phyloP scores from a whole-genome alignment of 2,329 filamentous ascomycete genomes.

The Sarocladium brachiariae region DNA sequence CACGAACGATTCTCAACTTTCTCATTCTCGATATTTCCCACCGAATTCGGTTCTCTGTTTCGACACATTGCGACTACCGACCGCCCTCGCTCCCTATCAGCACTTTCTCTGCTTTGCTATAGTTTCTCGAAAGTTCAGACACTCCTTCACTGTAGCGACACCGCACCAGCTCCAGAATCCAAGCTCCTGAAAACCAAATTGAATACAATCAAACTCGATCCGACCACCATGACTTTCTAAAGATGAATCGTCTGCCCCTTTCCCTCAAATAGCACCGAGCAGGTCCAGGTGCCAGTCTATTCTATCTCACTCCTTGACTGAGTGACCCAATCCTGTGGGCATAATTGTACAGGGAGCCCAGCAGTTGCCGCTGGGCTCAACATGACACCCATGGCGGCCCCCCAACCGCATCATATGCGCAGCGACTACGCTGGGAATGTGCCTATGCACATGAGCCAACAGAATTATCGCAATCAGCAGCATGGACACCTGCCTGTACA shows the following conservation, averaged over 20 bases:
- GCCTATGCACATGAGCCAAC: neutral
- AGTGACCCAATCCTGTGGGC: neutral
- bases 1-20: neutral
- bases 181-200: neutral
- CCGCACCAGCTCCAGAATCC: neutral
- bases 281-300: neutral
- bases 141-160: neutral
- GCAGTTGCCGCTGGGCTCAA: neutral
- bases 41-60: neutral
- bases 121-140: neutral
- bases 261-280: neutral
- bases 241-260: conserved; percentile 1
- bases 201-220: neutral
- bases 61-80: neutral
- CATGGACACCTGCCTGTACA: neutral
- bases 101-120: neutral
- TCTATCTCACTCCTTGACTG: neutral
- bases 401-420: neutral
- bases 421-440: neutral
- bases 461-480: neutral
- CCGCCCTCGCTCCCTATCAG: neutral
- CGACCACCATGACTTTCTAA: neutral
- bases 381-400: neutral
- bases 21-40: neutral
- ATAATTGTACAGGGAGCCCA: neutral